These are phyloP conservation scores for Penicillium steckii DNA, from an alignment of 495 filamentous ascomycete genomes.

Conservation along the genomic window DNA sequence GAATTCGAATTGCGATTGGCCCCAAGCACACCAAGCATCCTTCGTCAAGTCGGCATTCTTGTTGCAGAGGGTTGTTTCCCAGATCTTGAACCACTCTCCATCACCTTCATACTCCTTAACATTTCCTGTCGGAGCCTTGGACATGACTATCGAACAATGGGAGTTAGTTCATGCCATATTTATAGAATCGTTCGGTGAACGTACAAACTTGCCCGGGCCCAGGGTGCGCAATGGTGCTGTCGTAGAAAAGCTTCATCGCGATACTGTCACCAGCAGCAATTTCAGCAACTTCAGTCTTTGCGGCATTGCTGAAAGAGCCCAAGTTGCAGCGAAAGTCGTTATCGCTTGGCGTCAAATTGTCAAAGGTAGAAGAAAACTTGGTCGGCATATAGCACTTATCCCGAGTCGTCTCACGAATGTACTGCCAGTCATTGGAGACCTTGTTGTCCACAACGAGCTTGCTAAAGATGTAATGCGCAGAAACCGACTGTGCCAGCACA, in stretches of 20 bases:
- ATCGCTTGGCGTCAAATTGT: conserved; percentile 22
- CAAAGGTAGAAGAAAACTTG: conserved; percentile 16
- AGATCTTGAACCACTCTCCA: conserved; percentile 53
- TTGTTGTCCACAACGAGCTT: conserved; percentile 15
- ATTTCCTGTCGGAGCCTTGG: conserved; percentile 41
- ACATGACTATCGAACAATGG: conserved; percentile 35
- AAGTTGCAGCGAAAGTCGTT: conserved; percentile 23
- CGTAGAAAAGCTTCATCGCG: conserved; percentile 23
- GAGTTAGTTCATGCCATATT: neutral
- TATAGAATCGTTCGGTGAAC: conserved; percentile 7
- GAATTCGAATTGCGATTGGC: conserved; percentile 25
- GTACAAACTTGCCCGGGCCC: conserved; percentile 24
- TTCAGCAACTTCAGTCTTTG: conserved; percentile 20
- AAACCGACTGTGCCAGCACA: conserved; percentile 9
- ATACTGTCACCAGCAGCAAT: conserved; percentile 21
- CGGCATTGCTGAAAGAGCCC: conserved; percentile 19
- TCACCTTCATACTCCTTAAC: conserved; percentile 46
- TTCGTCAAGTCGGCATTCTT: conserved; percentile 33
- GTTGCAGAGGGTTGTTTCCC: conserved; percentile 26
- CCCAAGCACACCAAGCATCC: conserved; percentile 19
- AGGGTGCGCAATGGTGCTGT: conserved; percentile 15
- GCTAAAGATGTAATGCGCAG: conserved; percentile 24
- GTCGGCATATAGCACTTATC: conserved; percentile 17
- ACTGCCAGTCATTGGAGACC: conserved; percentile 18
- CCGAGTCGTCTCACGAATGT: conserved; percentile 21